These are phyloP conservation scores for Didymellaceae sp. DNA, from an alignment of 2,329 filamentous ascomycete species.

Conservation along the genomic window DNA sequence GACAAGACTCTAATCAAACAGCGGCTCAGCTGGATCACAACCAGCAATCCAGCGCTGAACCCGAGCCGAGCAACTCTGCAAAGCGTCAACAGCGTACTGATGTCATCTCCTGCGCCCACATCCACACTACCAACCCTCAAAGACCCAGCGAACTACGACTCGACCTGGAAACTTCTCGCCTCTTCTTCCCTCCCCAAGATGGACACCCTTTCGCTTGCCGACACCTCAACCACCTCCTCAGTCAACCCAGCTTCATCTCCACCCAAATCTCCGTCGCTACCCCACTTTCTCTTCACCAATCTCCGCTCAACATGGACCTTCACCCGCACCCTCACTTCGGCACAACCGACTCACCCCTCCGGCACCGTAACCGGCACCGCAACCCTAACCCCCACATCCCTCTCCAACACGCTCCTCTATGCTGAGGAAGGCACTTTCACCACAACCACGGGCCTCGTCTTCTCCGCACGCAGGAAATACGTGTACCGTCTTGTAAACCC, in stretches of 20 bases:
- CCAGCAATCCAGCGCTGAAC: conserved; percentile 77
- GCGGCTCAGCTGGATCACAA: conserved; percentile 82
- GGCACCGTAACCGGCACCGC: conserved; percentile 71
- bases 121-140: not conserved
- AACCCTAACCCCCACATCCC: conserved; percentile 50
- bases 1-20: conserved; percentile 80
- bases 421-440: conserved; percentile 70
- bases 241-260: not conserved
- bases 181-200: not conserved
- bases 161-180: not conserved
- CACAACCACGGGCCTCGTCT: conserved; percentile 60
- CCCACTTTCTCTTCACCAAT: conserved; percentile 20
- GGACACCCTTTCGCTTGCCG: not conserved
- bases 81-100: conserved; percentile 88
- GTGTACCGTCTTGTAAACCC: conserved; percentile 59
- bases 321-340: conserved; percentile 62
- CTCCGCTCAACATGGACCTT: conserved; percentile 62
- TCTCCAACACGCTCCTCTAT: conserved; percentile 68
- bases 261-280: not conserved
- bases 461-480: conserved; percentile 70
- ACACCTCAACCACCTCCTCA: not conserved
- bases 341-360: conserved; percentile 66
- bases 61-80: conserved; percentile 86
- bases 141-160: not conserved
- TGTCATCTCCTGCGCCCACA: conserved; percentile 53